Evolutionary conservation across 176 grass and related monocot genomes (phyloP).

Genomic region (Triticum dicoccoides): DNA sequence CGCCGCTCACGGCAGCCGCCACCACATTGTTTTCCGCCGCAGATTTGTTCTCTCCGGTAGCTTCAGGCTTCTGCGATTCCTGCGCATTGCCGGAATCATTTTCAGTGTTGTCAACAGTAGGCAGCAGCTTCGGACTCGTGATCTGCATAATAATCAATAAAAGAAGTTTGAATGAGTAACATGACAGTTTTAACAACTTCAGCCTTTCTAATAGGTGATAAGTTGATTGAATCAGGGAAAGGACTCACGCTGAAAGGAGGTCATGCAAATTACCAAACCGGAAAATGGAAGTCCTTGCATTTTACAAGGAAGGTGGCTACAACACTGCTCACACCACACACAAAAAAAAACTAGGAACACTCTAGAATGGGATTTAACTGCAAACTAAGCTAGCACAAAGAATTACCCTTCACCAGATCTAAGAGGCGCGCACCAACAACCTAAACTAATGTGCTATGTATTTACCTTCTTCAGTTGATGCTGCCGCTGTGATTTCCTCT

Average conservation of each 20-base stretch:
- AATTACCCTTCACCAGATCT: background rate
- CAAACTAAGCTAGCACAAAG: background rate
- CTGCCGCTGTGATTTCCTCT: conserved; percentile 64
- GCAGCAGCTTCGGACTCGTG: background rate
- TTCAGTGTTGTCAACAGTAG: background rate
- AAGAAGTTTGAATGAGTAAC: background rate
- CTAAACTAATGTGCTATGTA: background rate
- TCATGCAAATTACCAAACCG: background rate
- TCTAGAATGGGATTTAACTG: background rate
- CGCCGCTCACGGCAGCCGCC: background rate
- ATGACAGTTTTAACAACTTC: background rate
- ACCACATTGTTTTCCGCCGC: conserved; percentile 21
- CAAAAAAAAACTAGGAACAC: background rate
- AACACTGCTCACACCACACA: background rate
- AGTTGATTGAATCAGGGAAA: background rate
- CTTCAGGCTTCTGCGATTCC: conserved; percentile 1
- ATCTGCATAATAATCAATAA: background rate
- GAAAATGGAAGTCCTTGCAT: background rate
- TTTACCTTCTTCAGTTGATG: conserved; percentile 65
- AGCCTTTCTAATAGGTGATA: background rate
- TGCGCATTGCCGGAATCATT: conserved; percentile 5
- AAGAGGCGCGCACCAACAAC: background rate
- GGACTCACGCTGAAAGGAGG: background rate
- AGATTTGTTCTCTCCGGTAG: conserved; percentile 20
- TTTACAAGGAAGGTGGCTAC: background rate